A percentile compares a stretch with the other conserved stretches of the same genome.
Evolutionary conservation across 345 rosid genomes (phyloP).

Genomic region (Rubroshorea leprosula): DNA sequence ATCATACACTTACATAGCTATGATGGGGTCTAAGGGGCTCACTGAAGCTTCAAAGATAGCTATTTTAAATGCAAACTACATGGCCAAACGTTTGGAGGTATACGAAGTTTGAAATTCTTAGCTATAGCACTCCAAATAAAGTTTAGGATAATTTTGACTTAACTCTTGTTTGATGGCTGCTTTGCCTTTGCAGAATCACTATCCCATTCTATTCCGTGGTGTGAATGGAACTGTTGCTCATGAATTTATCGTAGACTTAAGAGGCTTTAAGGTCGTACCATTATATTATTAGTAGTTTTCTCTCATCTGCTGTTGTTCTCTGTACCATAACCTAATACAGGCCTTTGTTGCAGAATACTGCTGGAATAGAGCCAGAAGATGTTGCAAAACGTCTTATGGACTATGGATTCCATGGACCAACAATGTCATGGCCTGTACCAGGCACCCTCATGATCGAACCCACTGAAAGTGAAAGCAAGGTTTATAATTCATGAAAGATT

Average conservation of each 20-base stretch:
- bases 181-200: constrained; percentile 50
- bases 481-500: no score
- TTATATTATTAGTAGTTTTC: background rate
- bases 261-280: constrained; percentile 79
- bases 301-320: constrained; percentile 13
- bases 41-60: constrained; percentile 96
- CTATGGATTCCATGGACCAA: constrained; percentile 95
- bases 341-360: constrained; percentile 54
- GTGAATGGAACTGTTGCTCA: constrained; percentile 93
- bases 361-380: constrained; percentile 95
- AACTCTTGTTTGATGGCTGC: background rate
- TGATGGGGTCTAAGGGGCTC: constrained; percentile 98
- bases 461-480: constrained; percentile 99
- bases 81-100: constrained; percentile 99
- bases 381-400: constrained; percentile 97
- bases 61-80: constrained; percentile 94
- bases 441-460: constrained; percentile 99
- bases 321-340: constrained; percentile 7
- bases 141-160: constrained; percentile 1
- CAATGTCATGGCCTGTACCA: constrained; percentile 99
- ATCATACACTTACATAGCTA: constrained; percentile 82
- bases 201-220: constrained; percentile 90
- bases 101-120: no score
- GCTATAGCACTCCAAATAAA: background rate
- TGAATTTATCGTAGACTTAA: constrained; percentile 89